Base-by-base conservation (phyloP, 257 asterid genomes). In the Gentiana straminea region DNA sequence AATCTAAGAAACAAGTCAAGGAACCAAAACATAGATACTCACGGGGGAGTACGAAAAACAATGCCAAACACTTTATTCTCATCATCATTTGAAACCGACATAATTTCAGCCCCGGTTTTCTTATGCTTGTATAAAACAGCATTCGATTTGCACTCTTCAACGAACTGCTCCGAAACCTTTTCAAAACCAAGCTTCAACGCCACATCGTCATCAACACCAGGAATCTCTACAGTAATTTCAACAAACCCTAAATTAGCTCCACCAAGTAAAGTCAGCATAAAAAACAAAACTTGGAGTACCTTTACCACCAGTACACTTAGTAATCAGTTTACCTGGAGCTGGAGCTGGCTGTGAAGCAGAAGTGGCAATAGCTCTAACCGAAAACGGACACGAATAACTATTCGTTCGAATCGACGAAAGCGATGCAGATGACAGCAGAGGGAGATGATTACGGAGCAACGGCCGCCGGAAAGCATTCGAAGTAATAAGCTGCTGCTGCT, bases 41-140 rank as follows among this genome's bases (percentile, higher is more conserved):
- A 92, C 99, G 97, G 95, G 63, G 99, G 99, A 12, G 97, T 88
- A 58, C 97, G 77, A 67, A 92, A 81, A 61, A 92, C 99, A 71
- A 92, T 81, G 64, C 99, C 99, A 24, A 92, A 92, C 45, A 84
- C 94, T 69, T 92, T 92, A 67, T 92, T 92, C 89, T 92, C 99
- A 13, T 92, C 99, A 5, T 92, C 97, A 59, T 88, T 92, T 13
- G 86, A 81, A 35, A 92, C 86, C 0, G 99, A 88, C 95, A 92
- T 92, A 58, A 92, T 72, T 76, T 92, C 94, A 2, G 99, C 91
- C 7, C 95, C 99, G 3, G 97, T 92, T 80, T 92, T 88, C 73
- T 83, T 88, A 68, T 92, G 99, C 80, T 92, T 92, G 64, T 88
- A 88, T 76, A 88, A 62, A 62, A 85, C 85, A 58, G 94, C 99